These are phyloP conservation scores for Peronospora belbahrii DNA, from an alignment of 352 stramenopile species.

Conservation along the genomic window DNA sequence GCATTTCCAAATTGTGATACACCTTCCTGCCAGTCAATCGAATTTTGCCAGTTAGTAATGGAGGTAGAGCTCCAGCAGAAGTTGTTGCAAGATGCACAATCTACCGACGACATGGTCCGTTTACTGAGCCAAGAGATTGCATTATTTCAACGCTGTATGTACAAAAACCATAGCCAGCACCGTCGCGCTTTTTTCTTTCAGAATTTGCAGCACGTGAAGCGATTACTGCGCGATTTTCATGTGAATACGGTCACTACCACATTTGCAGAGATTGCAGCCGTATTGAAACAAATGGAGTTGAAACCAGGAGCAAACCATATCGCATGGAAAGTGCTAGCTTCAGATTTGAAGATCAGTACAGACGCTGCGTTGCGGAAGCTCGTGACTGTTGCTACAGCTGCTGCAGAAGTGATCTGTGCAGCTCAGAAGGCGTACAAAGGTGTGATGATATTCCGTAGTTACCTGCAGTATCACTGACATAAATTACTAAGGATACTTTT, in stretches of 20 bases:
- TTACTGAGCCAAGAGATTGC: conserved; percentile 48
- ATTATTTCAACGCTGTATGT: conserved; percentile 75
- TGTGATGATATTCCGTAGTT: not conserved
- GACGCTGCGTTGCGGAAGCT: conserved; percentile 48
- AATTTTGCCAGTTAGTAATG: not conserved
- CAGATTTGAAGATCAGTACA: conserved; percentile 46
- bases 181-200: conserved; percentile 75
- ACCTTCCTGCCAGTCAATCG: conserved; percentile 4
- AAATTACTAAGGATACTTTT: conserved; percentile 3
- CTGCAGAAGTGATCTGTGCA: conserved; percentile 38
- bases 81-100: conserved; percentile 34
- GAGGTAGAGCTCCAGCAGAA: conserved; percentile 28
- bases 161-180: conserved; percentile 87
- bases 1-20: not conserved
- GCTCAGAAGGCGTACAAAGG: conserved; percentile 77
- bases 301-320: conserved; percentile 55
- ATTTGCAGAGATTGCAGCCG: conserved; percentile 29
- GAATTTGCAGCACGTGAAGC: conserved; percentile 76
- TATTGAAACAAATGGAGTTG: conserved; percentile 44
- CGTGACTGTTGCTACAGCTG: conserved; percentile 18
- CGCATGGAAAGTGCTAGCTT: conserved; percentile 61
- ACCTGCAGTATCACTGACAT: not conserved
- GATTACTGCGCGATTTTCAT: conserved; percentile 41
- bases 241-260: conserved; percentile 29
- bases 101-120: conserved; percentile 22